A percentile compares a stretch with the other conserved stretches of the same genome.
phyloP scores from a whole-genome alignment of 1,284 basidiomycete genomes.

The Grifola frondosa region DNA sequence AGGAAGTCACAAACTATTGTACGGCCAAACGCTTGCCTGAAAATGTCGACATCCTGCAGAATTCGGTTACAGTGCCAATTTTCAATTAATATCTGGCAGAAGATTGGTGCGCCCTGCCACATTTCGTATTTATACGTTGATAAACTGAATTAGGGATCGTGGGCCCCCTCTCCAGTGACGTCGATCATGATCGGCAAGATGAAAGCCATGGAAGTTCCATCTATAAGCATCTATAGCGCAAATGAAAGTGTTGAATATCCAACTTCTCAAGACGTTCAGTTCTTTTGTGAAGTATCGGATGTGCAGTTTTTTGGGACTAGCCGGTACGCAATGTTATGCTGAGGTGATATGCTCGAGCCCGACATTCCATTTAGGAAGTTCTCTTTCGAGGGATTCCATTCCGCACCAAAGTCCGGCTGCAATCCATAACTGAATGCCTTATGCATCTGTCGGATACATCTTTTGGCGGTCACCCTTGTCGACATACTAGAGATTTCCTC shows the following conservation, averaged over 20 bases:
- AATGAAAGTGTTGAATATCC: too few relatives aligned
- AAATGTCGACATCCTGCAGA: conserved; percentile 96
- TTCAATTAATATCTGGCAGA: conserved; percentile 82
- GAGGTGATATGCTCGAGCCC: conserved; percentile 76
- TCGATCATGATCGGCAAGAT: conserved; percentile 98
- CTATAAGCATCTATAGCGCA: too few relatives aligned
- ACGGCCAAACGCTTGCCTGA: conserved; percentile 91
- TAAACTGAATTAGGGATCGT: background rate
- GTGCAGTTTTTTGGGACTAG: conserved; percentile 98
- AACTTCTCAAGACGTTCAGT: conserved; percentile 81
- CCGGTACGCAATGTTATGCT: conserved; percentile 45
- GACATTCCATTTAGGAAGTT: conserved; percentile 97
- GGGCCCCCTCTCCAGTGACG: conserved; percentile 95
- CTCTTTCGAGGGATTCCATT: conserved; percentile 98
- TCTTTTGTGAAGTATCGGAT: conserved; percentile 96
- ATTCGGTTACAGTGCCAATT: conserved; percentile 93
- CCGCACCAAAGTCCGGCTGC: conserved; percentile 91
- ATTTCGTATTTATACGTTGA: background rate
- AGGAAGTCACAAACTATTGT: conserved; percentile 87
- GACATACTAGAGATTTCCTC: conserved; percentile 99
- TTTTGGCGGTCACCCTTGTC: conserved; percentile 91
- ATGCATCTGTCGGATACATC: conserved; percentile 94
- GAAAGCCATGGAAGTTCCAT: conserved; percentile 78
- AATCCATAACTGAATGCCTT: conserved; percentile 96
- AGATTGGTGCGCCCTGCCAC: conserved; percentile 65